These are phyloP conservation scores for Coprinopsis sp. DNA, from an alignment of 768 basidiomycete species.

Conservation along the genomic window DNA sequence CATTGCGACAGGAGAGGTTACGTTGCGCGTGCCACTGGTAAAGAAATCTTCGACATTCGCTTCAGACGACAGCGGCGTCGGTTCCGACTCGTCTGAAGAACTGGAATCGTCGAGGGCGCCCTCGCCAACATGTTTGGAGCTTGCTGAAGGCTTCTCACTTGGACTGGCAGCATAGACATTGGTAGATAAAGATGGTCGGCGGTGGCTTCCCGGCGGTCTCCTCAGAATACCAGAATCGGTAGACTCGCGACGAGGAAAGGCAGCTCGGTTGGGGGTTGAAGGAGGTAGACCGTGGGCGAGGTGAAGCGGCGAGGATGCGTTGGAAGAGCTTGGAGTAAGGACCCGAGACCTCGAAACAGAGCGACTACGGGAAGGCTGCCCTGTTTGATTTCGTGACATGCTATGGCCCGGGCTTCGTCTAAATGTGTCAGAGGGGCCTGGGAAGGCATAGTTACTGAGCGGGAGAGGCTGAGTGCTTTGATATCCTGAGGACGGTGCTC, in stretches of 20 bases:
- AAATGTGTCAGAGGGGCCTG: slow-evolving; percentile 8
- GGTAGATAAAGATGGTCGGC: slow-evolving; percentile 41
- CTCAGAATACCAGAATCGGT: slow-evolving; percentile 28
- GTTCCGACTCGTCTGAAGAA: slow-evolving; percentile 40
- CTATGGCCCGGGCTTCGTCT: slow-evolving; percentile 8
- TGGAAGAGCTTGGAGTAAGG: slow-evolving; percentile 54
- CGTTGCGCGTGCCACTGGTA: slow-evolving; percentile 15
- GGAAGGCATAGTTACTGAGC: slow-evolving; percentile 20
- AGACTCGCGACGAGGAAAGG: slow-evolving; percentile 35
- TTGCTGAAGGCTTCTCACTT: slow-evolving; percentile 35
- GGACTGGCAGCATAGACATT: slow-evolving; percentile 33
- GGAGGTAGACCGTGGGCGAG: slow-evolving; percentile 39
- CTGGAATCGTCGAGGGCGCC: slow-evolving; percentile 78
- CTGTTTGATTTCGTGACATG: slow-evolving; percentile 10
- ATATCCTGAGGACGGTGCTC: slow-evolving; percentile 5
- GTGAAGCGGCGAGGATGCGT: slow-evolving; percentile 53
- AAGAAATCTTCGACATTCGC: slow-evolving; percentile 33
- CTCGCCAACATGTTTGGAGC: slow-evolving; percentile 65
- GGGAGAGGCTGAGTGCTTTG: slow-evolving; percentile 9
- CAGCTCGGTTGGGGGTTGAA: slow-evolving; percentile 34
- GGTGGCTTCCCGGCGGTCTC: slow-evolving; percentile 33
- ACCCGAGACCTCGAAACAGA: slow-evolving; percentile 40
- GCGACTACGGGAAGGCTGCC: slow-evolving; percentile 17
- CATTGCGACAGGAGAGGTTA: slow-evolving; percentile 32
- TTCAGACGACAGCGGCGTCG: slow-evolving; percentile 23